phyloP scores from a whole-genome alignment of 306 rosid genomes.

The Datisca glomerata region DNA sequence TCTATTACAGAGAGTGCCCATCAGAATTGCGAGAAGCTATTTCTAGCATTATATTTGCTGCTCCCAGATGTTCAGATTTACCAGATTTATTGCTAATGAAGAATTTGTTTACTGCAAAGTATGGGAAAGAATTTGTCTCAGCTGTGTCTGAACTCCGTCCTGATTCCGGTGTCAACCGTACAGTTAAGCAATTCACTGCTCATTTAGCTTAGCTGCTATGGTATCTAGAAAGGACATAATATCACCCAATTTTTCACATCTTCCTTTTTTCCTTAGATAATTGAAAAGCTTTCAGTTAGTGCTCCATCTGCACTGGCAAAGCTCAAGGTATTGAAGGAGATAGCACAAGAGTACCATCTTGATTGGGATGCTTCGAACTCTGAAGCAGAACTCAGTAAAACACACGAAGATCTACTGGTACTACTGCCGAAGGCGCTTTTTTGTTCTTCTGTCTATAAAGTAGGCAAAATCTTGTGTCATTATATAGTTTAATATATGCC shows the following conservation, averaged over 20 bases:
- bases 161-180: conserved; percentile 94
- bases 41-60: conserved; percentile 88
- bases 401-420: conserved; percentile 98
- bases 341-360: conserved; percentile 58
- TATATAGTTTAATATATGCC: too few relatives aligned
- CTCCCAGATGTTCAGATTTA: conserved; percentile 95
- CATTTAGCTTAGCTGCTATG: too few relatives aligned
- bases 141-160: conserved; percentile 89
- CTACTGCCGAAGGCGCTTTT: conserved; percentile 8
- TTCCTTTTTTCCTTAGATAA: conserved; percentile 43
- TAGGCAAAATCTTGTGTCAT: too few relatives aligned
- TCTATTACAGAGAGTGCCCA: conserved; percentile 71
- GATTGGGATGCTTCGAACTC: conserved; percentile 81
- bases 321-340: conserved; percentile 78
- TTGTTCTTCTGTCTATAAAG: too few relatives aligned
- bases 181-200: too few relatives aligned
- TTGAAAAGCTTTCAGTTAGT: conserved; percentile 81
- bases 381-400: conserved; percentile 67
- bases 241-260: conserved; percentile 9
- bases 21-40: conserved; percentile 84
- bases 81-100: conserved; percentile 87
- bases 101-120: conserved; percentile 74
- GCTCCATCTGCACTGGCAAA: conserved; percentile 66
- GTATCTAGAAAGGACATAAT: background rate
- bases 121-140: conserved; percentile 75